Percentiles rank a stretch among this genome's conserved stretches.
Conservation (phyloP, 2,329 filamentous ascomycete species). For the Sordariomycetes sp. region DNA sequence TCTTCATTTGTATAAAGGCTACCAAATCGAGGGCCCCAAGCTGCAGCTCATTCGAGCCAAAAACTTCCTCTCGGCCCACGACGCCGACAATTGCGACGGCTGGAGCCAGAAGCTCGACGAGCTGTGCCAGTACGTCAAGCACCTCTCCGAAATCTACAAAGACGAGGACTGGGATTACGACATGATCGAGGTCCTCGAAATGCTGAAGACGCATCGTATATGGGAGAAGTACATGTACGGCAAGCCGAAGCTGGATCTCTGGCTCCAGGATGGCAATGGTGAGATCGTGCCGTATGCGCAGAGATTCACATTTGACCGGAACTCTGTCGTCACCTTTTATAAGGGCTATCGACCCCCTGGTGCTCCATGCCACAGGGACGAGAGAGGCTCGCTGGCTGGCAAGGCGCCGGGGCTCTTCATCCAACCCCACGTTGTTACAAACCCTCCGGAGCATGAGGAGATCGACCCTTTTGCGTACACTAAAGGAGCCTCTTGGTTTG, state of each 20-base stretch:
- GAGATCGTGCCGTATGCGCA: no score
- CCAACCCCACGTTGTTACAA: not conserved
- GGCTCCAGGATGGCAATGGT: no score
- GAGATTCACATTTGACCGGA: no score
- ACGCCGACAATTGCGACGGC: slow-evolving; percentile 28
- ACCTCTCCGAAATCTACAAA: slow-evolving; percentile 15
- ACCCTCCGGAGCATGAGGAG: not conserved
- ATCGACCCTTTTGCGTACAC: not conserved
- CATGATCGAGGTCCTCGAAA: slow-evolving; percentile 18
- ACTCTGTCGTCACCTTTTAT: no score
- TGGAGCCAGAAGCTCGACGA: slow-evolving; percentile 28
- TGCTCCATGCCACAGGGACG: no score
- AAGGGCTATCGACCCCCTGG: not conserved
- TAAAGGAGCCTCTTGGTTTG: not conserved
- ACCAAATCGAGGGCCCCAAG: slow-evolving; percentile 20
- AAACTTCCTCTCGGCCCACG: slow-evolving; percentile 40
- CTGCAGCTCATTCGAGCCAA: slow-evolving; percentile 20
- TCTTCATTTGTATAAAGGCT: slow-evolving; percentile 21
- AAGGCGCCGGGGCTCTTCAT: not conserved
- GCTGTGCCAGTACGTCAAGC: slow-evolving; percentile 27
- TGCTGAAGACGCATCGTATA: slow-evolving; percentile 22
- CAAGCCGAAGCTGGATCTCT: slow-evolving; percentile 13
- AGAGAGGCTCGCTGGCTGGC: no score
- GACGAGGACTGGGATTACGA: slow-evolving; percentile 17
- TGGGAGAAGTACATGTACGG: slow-evolving; percentile 26